Base-by-base conservation (phyloP, 257 asterid species). In the Avicennia marina region DNA sequence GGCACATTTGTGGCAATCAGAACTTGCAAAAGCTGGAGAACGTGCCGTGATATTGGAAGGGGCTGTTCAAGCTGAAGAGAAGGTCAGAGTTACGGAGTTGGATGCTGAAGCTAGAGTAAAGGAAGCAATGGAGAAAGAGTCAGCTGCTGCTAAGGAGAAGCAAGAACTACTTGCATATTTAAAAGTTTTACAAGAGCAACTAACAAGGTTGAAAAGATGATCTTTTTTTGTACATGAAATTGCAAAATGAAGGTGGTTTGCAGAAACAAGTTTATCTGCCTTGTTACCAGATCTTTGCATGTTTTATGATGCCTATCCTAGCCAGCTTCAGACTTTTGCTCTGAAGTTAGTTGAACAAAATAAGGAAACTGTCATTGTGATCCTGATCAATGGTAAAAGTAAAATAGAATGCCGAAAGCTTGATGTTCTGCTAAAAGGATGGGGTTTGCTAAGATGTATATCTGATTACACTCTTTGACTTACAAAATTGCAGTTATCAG, bases 1-100 rank as follows among this genome's bases (percentile, higher is more conserved):
- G 77, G 94, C 97, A 56, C 95, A 85, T 72, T 56, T 88, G 72
- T 91, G 98, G 98, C 98, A 97, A 27, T 81, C 95, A n/a, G 98
- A 91, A 76, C 90, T 91, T 36, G 98, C 81, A 42, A 91, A 91
- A 77, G 96, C 98, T 55, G 73, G 95, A 80, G 98, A 91, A 53
- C 90, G 76, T 59, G 90, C 67, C 50, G 94, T 91, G 56, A 91
- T 88, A 69, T 58, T 91, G 82, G 98, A 91, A 78, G 98, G 96
- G 58, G 95, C 95, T 62, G 93, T 91, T 55, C 87, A 97, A 64
- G 95, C 96, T 8, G 95, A 91, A 74, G 98, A 91, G 78, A 88
- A 75, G 79, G 95, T 68, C 68, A 71, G 95, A 69, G 80, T 88
- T 60, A 56, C 88, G 24, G 95, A 91, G 76, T 90, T 82, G 56